Evolutionary conservation across 495 filamentous ascomycete genomes (phyloP).

Genomic region (Cercophora sp.): DNA sequence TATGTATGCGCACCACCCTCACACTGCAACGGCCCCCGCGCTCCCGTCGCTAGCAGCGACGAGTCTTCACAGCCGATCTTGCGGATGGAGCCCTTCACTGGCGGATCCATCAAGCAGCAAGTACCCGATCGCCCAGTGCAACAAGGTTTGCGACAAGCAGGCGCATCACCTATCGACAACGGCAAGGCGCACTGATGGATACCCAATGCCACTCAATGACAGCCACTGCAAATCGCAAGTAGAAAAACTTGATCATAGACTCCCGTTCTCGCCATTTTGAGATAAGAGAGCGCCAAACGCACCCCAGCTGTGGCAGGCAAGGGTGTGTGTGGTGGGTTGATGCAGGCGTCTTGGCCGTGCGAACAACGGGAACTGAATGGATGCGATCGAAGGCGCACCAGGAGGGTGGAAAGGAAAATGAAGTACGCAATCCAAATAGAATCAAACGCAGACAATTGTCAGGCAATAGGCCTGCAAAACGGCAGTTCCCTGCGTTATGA

Average conservation of each 20-base stretch:
- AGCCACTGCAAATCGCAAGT: not conserved
- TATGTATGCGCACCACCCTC: not conserved
- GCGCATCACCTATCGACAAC: not conserved
- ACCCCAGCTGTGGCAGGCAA: constrained; percentile 2
- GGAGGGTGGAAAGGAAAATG: not conserved
- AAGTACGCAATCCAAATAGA: not conserved
- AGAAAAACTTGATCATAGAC: not conserved
- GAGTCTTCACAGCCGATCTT: not conserved
- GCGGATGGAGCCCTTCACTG: not conserved
- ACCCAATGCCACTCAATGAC: constrained; percentile 1
- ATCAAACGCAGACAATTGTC: not conserved
- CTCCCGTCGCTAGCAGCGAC: not conserved
- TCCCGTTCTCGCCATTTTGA: not conserved
- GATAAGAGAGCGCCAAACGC: constrained; percentile 4
- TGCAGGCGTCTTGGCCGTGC: constrained; percentile 14
- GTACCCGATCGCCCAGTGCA: no score
- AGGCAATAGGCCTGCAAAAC: not conserved
- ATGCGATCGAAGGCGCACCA: constrained; percentile 9
- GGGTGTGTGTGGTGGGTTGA: constrained; percentile 10
- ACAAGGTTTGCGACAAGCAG: not conserved
- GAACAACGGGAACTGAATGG: constrained; percentile 4
- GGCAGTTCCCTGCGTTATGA: not conserved
- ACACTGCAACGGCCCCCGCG: constrained; percentile 4
- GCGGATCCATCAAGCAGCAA: no score
- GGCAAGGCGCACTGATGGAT: not conserved